A percentile compares a stretch with the other conserved stretches of the same genome.
Evolutionary conservation across 805 yeast genomes (phyloP).

Genomic region (Ogataea glucozyma): DNA sequence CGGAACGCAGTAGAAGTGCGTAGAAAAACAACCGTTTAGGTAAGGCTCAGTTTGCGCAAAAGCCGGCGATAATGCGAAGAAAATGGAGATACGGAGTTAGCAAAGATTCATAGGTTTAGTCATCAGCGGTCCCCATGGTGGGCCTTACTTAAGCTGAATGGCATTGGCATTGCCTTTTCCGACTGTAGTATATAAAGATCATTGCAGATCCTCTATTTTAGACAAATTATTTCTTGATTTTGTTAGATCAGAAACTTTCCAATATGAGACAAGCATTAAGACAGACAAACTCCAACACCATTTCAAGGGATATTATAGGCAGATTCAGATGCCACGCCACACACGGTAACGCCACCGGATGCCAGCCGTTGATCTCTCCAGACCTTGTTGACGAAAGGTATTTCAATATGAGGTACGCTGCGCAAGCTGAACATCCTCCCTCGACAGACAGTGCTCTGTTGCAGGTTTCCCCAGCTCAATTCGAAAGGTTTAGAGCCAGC

Average conservation of each 20-base stretch:
- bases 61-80: background rate
- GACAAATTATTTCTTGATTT: too few relatives aligned
- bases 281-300: constrained; percentile 9
- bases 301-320: constrained; percentile 15
- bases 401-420: constrained; percentile 8
- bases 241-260: too few relatives aligned
- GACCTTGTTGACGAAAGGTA: constrained; percentile 20
- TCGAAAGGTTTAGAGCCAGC: constrained; percentile 25
- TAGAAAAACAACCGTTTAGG: constrained; percentile 3
- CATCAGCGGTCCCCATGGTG: background rate
- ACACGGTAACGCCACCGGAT: background rate
- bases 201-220: too few relatives aligned
- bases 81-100: constrained; percentile 4
- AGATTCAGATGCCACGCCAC: constrained; percentile 10
- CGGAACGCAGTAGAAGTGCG: background rate
- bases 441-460: background rate
- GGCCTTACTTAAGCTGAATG: too few relatives aligned
- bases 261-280: constrained; percentile 22
- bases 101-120: background rate
- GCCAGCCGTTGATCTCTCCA: constrained; percentile 14
- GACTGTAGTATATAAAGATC: too few relatives aligned
- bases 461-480: constrained; percentile 25
- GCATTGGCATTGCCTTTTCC: too few relatives aligned
- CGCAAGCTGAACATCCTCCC: background rate
- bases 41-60: constrained; percentile 1